Base-by-base conservation (phyloP, 2,329 filamentous ascomycete genomes). In the Aphanoascus verrucosus region DNA sequence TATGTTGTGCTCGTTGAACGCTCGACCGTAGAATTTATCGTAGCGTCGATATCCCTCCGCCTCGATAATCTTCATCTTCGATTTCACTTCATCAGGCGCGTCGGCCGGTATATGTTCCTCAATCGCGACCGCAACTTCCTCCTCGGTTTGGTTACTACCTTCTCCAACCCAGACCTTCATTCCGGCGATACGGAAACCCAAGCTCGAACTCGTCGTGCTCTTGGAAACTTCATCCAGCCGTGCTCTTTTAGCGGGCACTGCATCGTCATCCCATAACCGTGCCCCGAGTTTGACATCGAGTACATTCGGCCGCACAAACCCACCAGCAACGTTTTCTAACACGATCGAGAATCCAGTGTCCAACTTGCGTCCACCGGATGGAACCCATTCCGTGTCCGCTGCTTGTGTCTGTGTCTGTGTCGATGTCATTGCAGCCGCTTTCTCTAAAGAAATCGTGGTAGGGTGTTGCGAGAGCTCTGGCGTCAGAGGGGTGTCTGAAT, bases 251-350 rank as follows among this genome's bases (percentile, higher is more conserved):
- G 77, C 74, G 0, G 72, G 68, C 20, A 75, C 74, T 2, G 82
- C 79, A 57, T 75, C 74, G 37, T 94, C 87, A 12, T 87, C 91
- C 85, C 89, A 97, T 5, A 98, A 73, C 32, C 87, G 80, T 48
- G 83, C 78, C 42, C 93, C 93, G 17, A 98, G 80, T 72, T 98
- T 98, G 59, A 94, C 80, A 65, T 98, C 93, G 55, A 98, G 74
- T 6, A 98, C 88, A 62, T 95, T 97, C 5, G 93, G 88, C 55
- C 81, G 79, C 62, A 79, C 80, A 74, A 90, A 97, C 0, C 88
- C 88, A 59, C 80, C 78, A 0, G 88, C 83, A 5, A 87, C 80
- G 66, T 96, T 96, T 65, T 90, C 85, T 28, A 97, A 74, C 11
- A 94, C 89, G 15, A 96, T 83, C 1, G 87, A 86, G 52, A 82